Evolutionary conservation across 2,329 filamentous ascomycete species (phyloP).

Genomic region (Beauveria medogensis): DNA sequence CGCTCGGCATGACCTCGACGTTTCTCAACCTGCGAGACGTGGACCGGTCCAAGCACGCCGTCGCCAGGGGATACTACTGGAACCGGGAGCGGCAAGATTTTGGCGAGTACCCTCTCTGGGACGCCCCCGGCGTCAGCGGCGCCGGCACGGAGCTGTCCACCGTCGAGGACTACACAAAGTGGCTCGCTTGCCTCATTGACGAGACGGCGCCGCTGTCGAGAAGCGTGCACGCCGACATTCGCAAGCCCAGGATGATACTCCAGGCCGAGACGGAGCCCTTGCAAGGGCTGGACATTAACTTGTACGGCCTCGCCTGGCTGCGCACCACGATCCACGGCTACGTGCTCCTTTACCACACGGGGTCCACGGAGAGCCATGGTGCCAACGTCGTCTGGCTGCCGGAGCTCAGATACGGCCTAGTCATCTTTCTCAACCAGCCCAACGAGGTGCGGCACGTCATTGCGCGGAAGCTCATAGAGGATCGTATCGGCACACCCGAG

Average conservation of each 20-base stretch:
- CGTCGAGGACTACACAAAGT: constrained; percentile 42
- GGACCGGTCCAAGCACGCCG: constrained; percentile 14
- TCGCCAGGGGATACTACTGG: constrained; percentile 38
- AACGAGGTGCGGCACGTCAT: constrained; percentile 24
- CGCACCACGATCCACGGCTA: constrained; percentile 20
- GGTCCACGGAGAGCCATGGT: constrained; percentile 20
- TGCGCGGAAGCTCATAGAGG: constrained; percentile 23
- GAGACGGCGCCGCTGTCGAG: constrained; percentile 18
- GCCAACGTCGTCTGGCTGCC: constrained; percentile 26
- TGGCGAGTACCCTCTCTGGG: constrained; percentile 20
- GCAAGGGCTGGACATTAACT: background rate
- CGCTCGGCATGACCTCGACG: constrained; percentile 39
- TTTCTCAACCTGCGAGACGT: constrained; percentile 25
- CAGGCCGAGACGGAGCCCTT: constrained; percentile 20
- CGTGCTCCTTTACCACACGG: constrained; percentile 22
- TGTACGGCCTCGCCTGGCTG: constrained; percentile 25
- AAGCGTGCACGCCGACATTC: constrained; percentile 21
- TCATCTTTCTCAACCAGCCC: constrained; percentile 33
- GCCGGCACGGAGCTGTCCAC: constrained; percentile 37
- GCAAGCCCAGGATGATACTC: constrained; percentile 19
- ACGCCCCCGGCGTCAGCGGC: constrained; percentile 26
- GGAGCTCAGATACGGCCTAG: constrained; percentile 22
- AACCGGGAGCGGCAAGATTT: constrained; percentile 20
- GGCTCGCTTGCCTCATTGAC: constrained; percentile 41
- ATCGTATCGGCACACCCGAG: constrained; percentile 19